Evolutionary conservation across 306 rosid species (phyloP), one percentile per base, ranked within the genome.

Genomic region (Purshia tridentata): DNA sequence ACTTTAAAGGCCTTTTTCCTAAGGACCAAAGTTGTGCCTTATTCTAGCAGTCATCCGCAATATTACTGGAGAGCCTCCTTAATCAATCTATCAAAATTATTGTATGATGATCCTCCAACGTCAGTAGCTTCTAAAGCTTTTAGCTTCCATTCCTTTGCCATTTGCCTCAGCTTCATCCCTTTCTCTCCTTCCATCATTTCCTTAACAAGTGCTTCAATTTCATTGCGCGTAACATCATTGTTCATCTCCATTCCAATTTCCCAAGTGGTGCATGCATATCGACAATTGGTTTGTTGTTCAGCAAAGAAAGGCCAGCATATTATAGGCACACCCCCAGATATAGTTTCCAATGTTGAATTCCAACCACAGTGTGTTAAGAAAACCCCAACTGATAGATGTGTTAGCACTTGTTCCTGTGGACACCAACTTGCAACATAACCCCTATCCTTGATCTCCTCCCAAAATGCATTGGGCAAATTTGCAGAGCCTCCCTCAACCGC

Each of bases 221-320:
- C 81, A 0, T 23, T 68, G 5, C 83, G 48, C 48, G 79, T 78
- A 22, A 84, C 86, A 40, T 81, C 86, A 12, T 54, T 18, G 11
- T 75, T 77, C 15, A 80, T 19, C 71, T 87, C 87, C 81, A 72
- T 5, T 7, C 84, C 91, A 22, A 80, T 69, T 12, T 69, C 78
- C 88, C 85, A 82, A 13, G 35, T 12, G 7, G 55, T 60, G 53
- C 84, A 80, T 3, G 78, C 81, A 58, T 67, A 87, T 23, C 78
- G 61, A 59, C 88, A 81, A 62, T 80, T 86, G 3, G 72, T 66
- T 66, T 77, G 85, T 14, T 87, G 83, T 40, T 84, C 88, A 0
- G 83, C 86, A 16, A 87, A 84, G 62, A 84, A 87, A 39, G 91
- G 91, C 88, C 88, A 84, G 23, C 81, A 77, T 13, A 84, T 84